These are phyloP conservation scores for Ophiostoma fasciatum DNA, from an alignment of 2,329 filamentous ascomycete genomes.

Conservation along the genomic window DNA sequence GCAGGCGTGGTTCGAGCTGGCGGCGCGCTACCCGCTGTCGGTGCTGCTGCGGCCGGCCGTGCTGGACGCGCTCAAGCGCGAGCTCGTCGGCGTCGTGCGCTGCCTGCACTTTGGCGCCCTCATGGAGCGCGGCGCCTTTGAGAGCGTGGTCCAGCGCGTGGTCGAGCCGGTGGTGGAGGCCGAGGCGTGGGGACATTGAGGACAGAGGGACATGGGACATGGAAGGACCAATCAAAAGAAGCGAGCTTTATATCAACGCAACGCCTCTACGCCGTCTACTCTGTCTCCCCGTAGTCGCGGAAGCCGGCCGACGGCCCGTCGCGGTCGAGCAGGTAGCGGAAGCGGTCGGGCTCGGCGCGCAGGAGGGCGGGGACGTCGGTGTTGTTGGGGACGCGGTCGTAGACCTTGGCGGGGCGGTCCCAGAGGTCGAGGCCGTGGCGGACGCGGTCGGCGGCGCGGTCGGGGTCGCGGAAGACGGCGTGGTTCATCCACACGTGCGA, in stretches of 20 bases:
- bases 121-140: constrained; percentile 30
- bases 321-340: constrained; percentile 30
- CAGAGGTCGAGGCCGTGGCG: constrained; percentile 39
- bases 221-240: background rate
- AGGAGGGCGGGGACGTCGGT: constrained; percentile 37
- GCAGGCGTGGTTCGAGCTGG: constrained; percentile 41
- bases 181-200: constrained; percentile 1
- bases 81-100: constrained; percentile 27
- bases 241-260: too few relatives aligned
- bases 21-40: constrained; percentile 23
- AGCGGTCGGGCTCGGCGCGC: constrained; percentile 22
- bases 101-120: constrained; percentile 34
- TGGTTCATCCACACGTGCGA: constrained; percentile 39
- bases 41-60: constrained; percentile 21
- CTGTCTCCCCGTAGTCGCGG: constrained; percentile 30
- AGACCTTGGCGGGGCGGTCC: constrained; percentile 32
- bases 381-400: constrained; percentile 33
- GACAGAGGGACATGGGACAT: too few relatives aligned
- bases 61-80: constrained; percentile 24
- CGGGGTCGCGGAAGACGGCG: constrained; percentile 29
- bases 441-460: constrained; percentile 34
- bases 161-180: constrained; percentile 16
- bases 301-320: constrained; percentile 33
- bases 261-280: too few relatives aligned
- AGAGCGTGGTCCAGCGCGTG: constrained; percentile 28